phyloP scores from a whole-genome alignment of 2,329 filamentous ascomycete species.

The Magnaporthales sp. region DNA sequence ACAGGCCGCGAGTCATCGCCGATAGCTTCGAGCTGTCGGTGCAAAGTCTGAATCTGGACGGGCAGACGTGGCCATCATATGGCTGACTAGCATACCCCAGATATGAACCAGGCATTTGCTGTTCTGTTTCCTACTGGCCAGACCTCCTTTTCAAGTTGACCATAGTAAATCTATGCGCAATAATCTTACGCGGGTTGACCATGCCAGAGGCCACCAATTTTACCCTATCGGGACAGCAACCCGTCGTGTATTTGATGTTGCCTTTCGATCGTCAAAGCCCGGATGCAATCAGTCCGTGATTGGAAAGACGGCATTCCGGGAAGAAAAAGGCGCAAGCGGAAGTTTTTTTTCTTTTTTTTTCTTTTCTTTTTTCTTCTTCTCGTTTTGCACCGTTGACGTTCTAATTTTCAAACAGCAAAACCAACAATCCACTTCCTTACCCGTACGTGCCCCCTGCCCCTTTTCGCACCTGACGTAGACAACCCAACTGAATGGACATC shows the following conservation, averaged over 20 bases:
- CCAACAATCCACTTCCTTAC: no score
- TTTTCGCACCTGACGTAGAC: no score
- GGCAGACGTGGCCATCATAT: not conserved
- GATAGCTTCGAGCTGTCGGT: not conserved
- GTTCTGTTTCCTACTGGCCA: not conserved
- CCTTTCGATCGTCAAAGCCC: slow-evolving; percentile 36
- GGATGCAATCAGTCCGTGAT: slow-evolving; percentile 39
- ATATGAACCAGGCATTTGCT: not conserved
- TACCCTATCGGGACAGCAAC: slow-evolving; percentile 39
- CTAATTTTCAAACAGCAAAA: no score
- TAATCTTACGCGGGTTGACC: slow-evolving; percentile 25
- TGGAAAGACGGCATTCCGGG: slow-evolving; percentile 39
- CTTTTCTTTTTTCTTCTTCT: no score
- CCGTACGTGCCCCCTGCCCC: no score
- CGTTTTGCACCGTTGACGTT: no score
- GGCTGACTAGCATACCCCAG: not conserved
- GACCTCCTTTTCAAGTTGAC: no score
- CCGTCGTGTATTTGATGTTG: slow-evolving; percentile 40
- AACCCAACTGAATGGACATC: no score
- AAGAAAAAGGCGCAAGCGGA: no score
- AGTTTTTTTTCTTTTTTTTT: no score
- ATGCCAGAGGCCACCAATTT: slow-evolving; percentile 38
- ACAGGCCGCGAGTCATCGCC: not conserved
- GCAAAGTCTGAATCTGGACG: not conserved
- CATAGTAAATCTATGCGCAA: slow-evolving; percentile 27